These are phyloP conservation scores for Leishmania turanica DNA, from an alignment of 208 protist species.

Conservation along the genomic window DNA sequence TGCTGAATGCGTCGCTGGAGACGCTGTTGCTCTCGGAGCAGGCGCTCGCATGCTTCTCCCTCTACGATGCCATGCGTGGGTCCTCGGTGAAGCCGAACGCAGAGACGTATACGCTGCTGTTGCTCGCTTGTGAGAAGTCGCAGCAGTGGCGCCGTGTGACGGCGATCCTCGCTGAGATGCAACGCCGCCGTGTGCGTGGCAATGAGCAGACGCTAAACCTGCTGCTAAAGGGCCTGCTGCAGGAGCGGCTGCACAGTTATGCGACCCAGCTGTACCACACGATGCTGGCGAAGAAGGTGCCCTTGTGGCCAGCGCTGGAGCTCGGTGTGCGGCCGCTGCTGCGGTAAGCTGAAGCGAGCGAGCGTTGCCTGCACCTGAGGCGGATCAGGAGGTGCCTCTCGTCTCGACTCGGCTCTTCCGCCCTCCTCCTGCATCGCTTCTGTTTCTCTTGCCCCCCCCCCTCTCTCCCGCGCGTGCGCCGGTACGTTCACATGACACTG, in stretches of 20 bases:
- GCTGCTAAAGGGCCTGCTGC: slow-evolving; percentile 81
- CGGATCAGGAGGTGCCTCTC: neutral
- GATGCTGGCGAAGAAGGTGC: slow-evolving; percentile 74
- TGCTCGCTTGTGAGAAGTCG: slow-evolving; percentile 81
- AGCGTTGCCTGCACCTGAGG: neutral
- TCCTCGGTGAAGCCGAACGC: slow-evolving; percentile 44
- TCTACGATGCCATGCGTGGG: slow-evolving; percentile 48
- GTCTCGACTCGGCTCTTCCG: neutral
- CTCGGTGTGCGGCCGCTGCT: slow-evolving; percentile 36
- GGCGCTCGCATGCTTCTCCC: slow-evolving; percentile 70
- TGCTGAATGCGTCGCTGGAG: slow-evolving; percentile 86
- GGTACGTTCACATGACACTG: neutral
- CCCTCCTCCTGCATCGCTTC: too few relatives aligned
- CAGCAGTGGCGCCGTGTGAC: slow-evolving; percentile 69
- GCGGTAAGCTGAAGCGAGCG: neutral
- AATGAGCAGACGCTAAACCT: slow-evolving; percentile 79
- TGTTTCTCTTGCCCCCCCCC: neutral
- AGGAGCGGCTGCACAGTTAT: slow-evolving; percentile 64
- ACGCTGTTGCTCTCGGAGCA: slow-evolving; percentile 75
- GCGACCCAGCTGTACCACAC: slow-evolving; percentile 70
- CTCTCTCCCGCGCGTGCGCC: neutral
- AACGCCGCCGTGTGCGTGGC: slow-evolving; percentile 67
- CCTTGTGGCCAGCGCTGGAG: slow-evolving; percentile 79
- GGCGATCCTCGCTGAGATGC: slow-evolving; percentile 78
- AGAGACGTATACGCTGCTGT: slow-evolving; percentile 81